Percentiles rank a stretch among this genome's conserved stretches.
phyloP scores from a whole-genome alignment of 1,139 yeast species.

The Pichia sp. region DNA sequence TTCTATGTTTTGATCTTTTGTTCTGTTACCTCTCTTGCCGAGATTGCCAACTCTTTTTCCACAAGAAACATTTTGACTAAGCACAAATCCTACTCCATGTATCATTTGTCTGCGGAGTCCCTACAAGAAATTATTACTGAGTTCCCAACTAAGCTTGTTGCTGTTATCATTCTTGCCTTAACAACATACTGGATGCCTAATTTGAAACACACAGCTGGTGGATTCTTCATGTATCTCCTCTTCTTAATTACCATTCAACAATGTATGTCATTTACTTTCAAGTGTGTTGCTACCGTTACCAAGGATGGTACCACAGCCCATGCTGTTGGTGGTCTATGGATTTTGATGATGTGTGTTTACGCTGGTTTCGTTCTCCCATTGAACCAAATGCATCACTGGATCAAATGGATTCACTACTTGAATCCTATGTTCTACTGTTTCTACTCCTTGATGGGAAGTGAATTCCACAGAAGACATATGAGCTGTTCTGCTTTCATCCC shows the following conservation, averaged over 20 bases:
- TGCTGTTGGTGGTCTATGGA: slow-evolving; percentile 41
- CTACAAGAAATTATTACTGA: slow-evolving; percentile 35
- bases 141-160: slow-evolving; percentile 31
- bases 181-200: slow-evolving; percentile 36
- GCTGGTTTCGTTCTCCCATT: slow-evolving; percentile 50
- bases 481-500: slow-evolving; percentile 43
- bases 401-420: slow-evolving; percentile 51
- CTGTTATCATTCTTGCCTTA: slow-evolving; percentile 31
- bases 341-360: slow-evolving; percentile 41
- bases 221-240: slow-evolving; percentile 35
- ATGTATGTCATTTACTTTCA: slow-evolving; percentile 33
- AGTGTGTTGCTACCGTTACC: slow-evolving; percentile 45
- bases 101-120: slow-evolving; percentile 41
- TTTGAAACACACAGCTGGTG: slow-evolving; percentile 35
- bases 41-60: slow-evolving; percentile 35
- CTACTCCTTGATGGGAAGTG: slow-evolving; percentile 45
- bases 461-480: slow-evolving; percentile 50
- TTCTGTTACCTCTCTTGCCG: slow-evolving; percentile 36
- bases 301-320: slow-evolving; percentile 42
- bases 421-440: slow-evolving; percentile 50
- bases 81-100: slow-evolving; percentile 36
- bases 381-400: slow-evolving; percentile 57
- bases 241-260: slow-evolving; percentile 36
- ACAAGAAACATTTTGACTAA: slow-evolving; percentile 37
- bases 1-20: slow-evolving; percentile 37